A percentile compares a stretch with the other conserved stretches of the same genome.
Evolutionary conservation across 371 early-diverging fungal species (phyloP).

Genomic region (Mucor lusitanicus): DNA sequence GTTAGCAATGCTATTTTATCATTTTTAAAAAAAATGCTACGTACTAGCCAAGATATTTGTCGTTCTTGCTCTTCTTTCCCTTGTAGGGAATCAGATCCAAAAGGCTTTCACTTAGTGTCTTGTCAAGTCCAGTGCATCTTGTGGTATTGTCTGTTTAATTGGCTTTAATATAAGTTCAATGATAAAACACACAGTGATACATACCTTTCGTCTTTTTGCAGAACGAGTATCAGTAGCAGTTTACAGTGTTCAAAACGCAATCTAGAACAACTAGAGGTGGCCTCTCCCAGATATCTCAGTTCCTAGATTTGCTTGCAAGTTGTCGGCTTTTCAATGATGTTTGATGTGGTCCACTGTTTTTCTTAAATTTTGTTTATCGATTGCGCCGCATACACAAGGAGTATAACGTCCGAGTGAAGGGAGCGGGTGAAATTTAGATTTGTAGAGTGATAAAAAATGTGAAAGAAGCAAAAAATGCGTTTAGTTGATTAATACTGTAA

Average conservation of each 20-base stretch:
- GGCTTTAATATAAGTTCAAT: constrained; percentile 4
- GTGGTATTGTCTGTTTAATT: constrained; percentile 1
- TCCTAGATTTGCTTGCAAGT: not conserved
- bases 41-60: constrained; percentile 1
- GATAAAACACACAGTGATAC: constrained; percentile 3
- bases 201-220: constrained; percentile 1
- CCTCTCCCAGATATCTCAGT: not conserved
- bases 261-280: constrained; percentile 4
- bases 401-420: not conserved
- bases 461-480: constrained; percentile 3
- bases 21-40: constrained; percentile 4
- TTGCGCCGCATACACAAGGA: too few relatives aligned
- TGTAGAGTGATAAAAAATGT: not conserved
- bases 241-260: not conserved
- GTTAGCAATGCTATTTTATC: constrained; percentile 5
- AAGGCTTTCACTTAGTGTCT: constrained; percentile 94
- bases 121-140: constrained; percentile 43
- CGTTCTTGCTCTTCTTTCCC: constrained; percentile 1
- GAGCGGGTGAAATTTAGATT: too few relatives aligned
- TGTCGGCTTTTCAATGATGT: not conserved
- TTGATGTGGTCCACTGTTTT: constrained; percentile 2
- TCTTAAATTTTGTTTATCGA: too few relatives aligned
- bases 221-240: constrained; percentile 4
- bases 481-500: constrained; percentile 1
- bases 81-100: constrained; percentile 3